These are phyloP conservation scores for Phaffia rhodozyma DNA, from an alignment of 1,284 basidiomycete species.

Conservation along the genomic window DNA sequence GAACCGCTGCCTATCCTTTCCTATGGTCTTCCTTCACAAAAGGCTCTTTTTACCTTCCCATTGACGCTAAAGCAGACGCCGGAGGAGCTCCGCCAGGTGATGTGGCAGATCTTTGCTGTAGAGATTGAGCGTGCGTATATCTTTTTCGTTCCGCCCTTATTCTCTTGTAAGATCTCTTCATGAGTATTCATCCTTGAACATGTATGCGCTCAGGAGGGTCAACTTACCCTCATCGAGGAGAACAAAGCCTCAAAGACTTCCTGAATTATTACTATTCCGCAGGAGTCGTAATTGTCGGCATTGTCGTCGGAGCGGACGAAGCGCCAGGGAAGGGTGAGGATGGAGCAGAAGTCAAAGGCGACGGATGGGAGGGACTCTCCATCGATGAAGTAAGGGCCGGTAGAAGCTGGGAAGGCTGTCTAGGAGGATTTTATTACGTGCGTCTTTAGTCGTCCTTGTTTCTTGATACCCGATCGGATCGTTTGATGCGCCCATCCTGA, in stretches of 20 bases:
- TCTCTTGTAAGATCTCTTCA: not conserved
- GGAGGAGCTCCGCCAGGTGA: conserved; percentile 47
- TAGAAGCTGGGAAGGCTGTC: conserved; percentile 51
- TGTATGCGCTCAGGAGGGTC: conserved; percentile 39
- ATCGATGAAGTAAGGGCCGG: conserved; percentile 41
- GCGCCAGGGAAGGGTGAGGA: conserved; percentile 22
- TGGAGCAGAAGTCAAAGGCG: conserved; percentile 26
- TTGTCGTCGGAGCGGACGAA: conserved; percentile 35
- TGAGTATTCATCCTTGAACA: no score
- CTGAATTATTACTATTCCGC: conserved; percentile 58
- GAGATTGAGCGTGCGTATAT: conserved; percentile 47
- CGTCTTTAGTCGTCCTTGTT: not conserved
- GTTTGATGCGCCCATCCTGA: not conserved
- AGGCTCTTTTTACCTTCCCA: conserved; percentile 47
- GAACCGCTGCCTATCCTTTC: conserved; percentile 33
- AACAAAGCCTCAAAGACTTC: conserved; percentile 47
- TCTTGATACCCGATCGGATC: not conserved
- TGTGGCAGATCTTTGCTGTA: conserved; percentile 53
- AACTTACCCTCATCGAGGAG: conserved; percentile 71
- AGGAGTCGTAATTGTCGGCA: conserved; percentile 60
- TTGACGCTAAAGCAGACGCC: conserved; percentile 45
- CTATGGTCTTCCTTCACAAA: conserved; percentile 26
- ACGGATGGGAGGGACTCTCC: conserved; percentile 22
- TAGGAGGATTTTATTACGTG: conserved; percentile 47
- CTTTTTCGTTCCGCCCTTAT: not conserved